Conservation (phyloP, 1,284 basidiomycete genomes). For the Cutaneotrichosporon arboriforme region DNA sequence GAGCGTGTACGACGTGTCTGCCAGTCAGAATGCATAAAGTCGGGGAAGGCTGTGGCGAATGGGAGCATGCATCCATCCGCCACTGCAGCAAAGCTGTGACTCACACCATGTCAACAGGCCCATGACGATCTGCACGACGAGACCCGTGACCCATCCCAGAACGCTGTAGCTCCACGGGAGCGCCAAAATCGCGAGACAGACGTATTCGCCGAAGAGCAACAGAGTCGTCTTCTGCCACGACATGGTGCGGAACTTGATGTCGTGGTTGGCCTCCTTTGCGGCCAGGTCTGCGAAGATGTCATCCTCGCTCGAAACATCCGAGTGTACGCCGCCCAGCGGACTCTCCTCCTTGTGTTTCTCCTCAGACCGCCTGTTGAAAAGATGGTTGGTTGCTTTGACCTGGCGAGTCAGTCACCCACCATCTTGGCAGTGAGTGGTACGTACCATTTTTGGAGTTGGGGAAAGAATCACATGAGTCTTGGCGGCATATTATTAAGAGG, state of each 20-base stretch:
- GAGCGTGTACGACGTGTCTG: conserved; percentile 40
- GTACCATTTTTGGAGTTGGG: no score
- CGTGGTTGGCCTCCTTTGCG: conserved; percentile 34
- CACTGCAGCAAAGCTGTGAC: conserved; percentile 6
- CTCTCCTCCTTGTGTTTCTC: no score
- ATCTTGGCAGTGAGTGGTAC: no score
- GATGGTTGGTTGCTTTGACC: no score
- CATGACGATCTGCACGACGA: conserved; percentile 57
- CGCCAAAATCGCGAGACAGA: conserved; percentile 46
- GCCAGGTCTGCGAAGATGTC: conserved; percentile 27
- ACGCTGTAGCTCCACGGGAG: conserved; percentile 40
- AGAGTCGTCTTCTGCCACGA: conserved; percentile 44
- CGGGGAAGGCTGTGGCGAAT: background rate
- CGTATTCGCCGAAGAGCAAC: conserved; percentile 44
- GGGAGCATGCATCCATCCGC: background rate
- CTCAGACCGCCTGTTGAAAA: no score
- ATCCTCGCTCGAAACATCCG: background rate
- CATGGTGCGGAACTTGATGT: conserved; percentile 34
- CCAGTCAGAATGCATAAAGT: background rate
- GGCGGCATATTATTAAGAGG: no score
- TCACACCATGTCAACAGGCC: conserved; percentile 48
- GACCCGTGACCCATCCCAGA: conserved; percentile 44
- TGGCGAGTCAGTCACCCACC: no score
- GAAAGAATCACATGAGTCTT: no score
- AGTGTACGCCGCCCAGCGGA: no score